A percentile compares a stretch with the other conserved stretches of the same genome.
These are phyloP conservation scores for Grammothele lineata DNA, from an alignment of 768 basidiomycete species.

Conservation along the genomic window DNA sequence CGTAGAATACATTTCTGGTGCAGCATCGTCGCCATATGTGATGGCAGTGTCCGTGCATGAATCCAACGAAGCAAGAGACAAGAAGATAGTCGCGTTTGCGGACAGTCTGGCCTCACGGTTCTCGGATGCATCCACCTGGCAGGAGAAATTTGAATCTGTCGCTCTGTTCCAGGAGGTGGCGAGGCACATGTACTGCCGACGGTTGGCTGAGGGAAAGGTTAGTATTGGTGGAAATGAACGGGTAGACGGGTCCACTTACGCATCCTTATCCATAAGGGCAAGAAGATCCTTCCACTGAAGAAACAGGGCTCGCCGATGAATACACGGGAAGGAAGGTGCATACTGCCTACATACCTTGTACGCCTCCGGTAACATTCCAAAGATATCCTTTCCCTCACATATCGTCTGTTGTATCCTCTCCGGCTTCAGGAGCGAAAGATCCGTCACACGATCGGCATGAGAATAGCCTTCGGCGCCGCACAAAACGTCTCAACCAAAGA, in stretches of 20 bases:
- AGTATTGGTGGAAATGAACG: no score
- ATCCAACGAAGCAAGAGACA: no score
- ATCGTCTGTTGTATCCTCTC: conserved; percentile 52
- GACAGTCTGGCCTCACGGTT: no score
- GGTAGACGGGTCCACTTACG: conserved; percentile 44
- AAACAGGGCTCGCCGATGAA: background rate
- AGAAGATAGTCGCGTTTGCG: no score
- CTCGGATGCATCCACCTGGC: conserved; percentile 50
- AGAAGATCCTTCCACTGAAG: conserved; percentile 48
- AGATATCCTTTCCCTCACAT: conserved; percentile 58
- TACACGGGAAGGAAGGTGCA: background rate
- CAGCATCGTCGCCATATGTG: no score
- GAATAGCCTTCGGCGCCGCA: conserved; percentile 43
- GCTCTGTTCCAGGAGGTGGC: conserved; percentile 48
- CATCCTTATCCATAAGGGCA: conserved; percentile 47
- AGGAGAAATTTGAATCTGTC: conserved; percentile 47
- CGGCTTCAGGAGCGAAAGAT: conserved; percentile 43
- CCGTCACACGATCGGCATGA: conserved; percentile 57
- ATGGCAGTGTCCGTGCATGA: no score
- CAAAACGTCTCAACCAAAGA: no score
- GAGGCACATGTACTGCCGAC: conserved; percentile 50
- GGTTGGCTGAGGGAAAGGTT: conserved; percentile 26
- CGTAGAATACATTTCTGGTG: no score
- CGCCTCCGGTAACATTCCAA: conserved; percentile 62
- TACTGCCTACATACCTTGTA: conserved; percentile 39